Evolutionary conservation across 768 basidiomycete species (phyloP).

Genomic region (Boletus edulis): DNA sequence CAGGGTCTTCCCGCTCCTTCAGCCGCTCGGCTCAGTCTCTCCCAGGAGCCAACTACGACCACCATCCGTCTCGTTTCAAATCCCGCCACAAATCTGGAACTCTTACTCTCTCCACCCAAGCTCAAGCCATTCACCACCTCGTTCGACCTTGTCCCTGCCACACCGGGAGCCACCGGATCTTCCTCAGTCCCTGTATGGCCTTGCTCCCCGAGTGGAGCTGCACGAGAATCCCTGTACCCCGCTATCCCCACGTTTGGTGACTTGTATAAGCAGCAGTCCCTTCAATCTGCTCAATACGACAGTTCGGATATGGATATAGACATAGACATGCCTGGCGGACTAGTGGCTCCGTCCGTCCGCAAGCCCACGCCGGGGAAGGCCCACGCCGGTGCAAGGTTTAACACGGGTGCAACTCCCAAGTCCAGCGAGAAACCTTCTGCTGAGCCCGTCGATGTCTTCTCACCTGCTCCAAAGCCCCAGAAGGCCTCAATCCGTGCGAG

Average conservation of each 20-base stretch:
- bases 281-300: constrained; percentile 18
- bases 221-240: constrained; percentile 38
- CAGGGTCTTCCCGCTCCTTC: constrained; percentile 60
- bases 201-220: constrained; percentile 31
- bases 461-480: constrained; percentile 32
- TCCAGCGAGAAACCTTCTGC: constrained; percentile 32
- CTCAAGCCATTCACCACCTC: constrained; percentile 63
- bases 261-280: constrained; percentile 16
- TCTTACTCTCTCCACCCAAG: constrained; percentile 50
- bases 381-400: constrained; percentile 6
- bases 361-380: constrained; percentile 22
- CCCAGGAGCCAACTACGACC: constrained; percentile 43
- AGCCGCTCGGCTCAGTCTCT: constrained; percentile 60
- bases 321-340: constrained; percentile 36
- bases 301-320: constrained; percentile 35
- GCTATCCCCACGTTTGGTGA: constrained; percentile 33
- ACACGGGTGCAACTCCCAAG: constrained; percentile 26
- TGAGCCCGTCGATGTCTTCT: constrained; percentile 39
- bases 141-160: constrained; percentile 65
- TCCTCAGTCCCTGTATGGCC: constrained; percentile 38
- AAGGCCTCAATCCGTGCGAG: constrained; percentile 20
- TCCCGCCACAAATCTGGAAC: constrained; percentile 17
- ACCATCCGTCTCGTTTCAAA: constrained; percentile 48
- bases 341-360: constrained; percentile 16
- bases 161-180: constrained; percentile 37